Conservation (phyloP, 169 alveolate species). For the Cryptosporidium baileyi region DNA sequence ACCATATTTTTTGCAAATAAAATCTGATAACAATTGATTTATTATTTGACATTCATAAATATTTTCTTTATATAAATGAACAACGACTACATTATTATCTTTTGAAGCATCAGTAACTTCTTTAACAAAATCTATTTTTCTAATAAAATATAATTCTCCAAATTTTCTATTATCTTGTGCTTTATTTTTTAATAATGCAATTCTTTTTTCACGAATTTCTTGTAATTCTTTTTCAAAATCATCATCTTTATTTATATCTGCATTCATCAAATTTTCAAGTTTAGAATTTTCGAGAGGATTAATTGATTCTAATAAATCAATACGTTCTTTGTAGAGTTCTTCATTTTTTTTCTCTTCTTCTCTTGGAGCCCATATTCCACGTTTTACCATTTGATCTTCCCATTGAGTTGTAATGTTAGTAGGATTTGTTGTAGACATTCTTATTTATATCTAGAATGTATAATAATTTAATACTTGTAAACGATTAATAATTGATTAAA, state of each 20-base stretch:
- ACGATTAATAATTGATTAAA: too few species aligned
- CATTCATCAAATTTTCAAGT: conserved; percentile 49
- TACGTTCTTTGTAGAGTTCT: conserved; percentile 71
- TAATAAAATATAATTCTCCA: conserved; percentile 73
- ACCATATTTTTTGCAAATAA: conserved; percentile 71
- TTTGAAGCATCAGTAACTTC: conserved; percentile 75
- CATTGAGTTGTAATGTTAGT: conserved; percentile 86
- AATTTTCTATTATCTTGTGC: conserved; percentile 63
- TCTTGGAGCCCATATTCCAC: conserved; percentile 84
- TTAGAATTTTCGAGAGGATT: conserved; percentile 69
- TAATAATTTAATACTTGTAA: too few species aligned
- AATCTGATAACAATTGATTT: conserved; percentile 65
- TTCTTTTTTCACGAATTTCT: conserved; percentile 27
- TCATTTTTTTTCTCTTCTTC: conserved; percentile 82
- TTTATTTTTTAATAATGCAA: conserved; percentile 65
- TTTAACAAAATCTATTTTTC: conserved; percentile 69
- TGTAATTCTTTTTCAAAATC: conserved; percentile 48
- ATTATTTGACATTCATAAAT: conserved; percentile 72
- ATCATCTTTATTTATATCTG: conserved; percentile 70
- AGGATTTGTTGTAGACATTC: conserved; percentile 90
- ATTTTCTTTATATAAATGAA: conserved; percentile 75
- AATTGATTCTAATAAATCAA: conserved; percentile 62
- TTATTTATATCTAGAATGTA: neutral
- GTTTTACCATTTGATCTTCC: conserved; percentile 88
- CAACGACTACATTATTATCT: conserved; percentile 75